A percentile compares a stretch with the other conserved stretches of the same genome.
Conservation (phyloP, 257 asterid species). For the Cinchona pubescens region DNA sequence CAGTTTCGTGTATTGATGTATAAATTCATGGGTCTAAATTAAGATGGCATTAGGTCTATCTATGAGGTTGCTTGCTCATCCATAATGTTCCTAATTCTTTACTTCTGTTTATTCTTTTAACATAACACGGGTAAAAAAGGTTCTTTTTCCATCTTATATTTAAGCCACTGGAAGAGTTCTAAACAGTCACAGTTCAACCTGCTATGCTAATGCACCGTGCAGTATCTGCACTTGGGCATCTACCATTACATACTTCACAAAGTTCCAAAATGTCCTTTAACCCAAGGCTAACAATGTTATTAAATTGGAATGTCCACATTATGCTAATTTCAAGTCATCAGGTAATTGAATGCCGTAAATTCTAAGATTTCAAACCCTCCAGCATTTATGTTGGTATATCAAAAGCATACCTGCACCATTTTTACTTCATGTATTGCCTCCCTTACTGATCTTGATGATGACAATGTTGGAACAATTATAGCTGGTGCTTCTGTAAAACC, state of each 20-base stretch:
- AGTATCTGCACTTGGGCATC: not conserved
- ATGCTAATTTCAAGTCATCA: not conserved
- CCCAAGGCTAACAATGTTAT: not conserved
- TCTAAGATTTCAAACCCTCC: conserved; percentile 1
- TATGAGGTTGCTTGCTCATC: not conserved
- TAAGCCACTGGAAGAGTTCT: not conserved
- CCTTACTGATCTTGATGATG: conserved; percentile 84
- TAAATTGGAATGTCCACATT: not conserved
- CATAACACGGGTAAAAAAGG: not conserved
- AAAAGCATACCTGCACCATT: conserved; percentile 78
- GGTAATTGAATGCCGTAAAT: not conserved
- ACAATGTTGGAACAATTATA: conserved; percentile 55
- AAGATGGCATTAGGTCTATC: not conserved
- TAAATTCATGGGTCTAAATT: not conserved
- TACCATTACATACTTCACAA: not conserved
- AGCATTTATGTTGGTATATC: not conserved
- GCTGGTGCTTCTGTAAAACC: conserved; percentile 54
- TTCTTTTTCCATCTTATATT: not conserved
- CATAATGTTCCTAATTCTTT: not conserved
- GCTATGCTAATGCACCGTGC: not conserved
- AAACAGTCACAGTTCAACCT: not conserved
- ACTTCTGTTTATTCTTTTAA: not conserved
- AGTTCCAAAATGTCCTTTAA: not conserved
- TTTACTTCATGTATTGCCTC: conserved; percentile 85
- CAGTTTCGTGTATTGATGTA: not conserved